These are phyloP conservation scores for Platanus orientalis DNA, from an alignment of 164 flowering plant genomes.

Conservation along the genomic window DNA sequence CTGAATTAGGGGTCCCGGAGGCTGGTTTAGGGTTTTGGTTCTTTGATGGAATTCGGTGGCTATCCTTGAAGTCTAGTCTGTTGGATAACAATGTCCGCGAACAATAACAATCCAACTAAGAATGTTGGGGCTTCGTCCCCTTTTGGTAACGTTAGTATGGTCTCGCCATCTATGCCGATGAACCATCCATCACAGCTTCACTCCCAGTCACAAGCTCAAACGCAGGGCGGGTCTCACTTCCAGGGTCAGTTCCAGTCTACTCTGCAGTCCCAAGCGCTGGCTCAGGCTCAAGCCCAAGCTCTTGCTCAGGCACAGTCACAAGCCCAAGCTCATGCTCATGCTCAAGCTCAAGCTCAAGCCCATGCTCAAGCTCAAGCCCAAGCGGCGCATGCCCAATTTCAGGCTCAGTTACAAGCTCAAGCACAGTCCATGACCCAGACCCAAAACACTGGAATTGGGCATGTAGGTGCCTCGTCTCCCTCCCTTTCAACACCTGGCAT, in stretches of 20 bases:
- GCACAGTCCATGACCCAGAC: constrained; percentile 21
- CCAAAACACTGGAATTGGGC: constrained; percentile 29
- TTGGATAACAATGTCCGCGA: constrained; percentile 23
- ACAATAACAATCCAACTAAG: constrained; percentile 28
- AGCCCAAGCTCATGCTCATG: constrained; percentile 26
- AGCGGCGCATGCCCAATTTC: constrained; percentile 46
- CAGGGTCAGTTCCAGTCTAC: too few species aligned
- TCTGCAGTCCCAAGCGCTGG: constrained; percentile 25
- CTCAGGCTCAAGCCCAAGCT: constrained; percentile 32
- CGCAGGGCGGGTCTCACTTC: constrained; percentile 24
- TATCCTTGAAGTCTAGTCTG: constrained; percentile 16
- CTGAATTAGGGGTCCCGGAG: background rate
- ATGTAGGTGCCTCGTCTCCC: constrained; percentile 40
- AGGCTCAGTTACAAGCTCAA: constrained; percentile 41
- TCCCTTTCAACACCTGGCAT: constrained; percentile 42
- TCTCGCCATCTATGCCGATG: constrained; percentile 22
- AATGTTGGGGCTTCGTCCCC: constrained; percentile 28
- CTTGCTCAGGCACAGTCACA: constrained; percentile 31
- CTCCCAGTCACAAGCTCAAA: constrained; percentile 30
- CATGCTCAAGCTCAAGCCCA: constrained; percentile 24
- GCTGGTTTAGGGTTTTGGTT: background rate
- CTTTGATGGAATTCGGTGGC: background rate
- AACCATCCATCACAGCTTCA: constrained; percentile 38
- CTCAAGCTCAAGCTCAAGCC: constrained; percentile 36
- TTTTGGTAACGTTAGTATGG: constrained; percentile 33